Evolutionary conservation across 202 grass and related monocot species (phyloP).

Genomic region (Musa balbisiana): DNA sequence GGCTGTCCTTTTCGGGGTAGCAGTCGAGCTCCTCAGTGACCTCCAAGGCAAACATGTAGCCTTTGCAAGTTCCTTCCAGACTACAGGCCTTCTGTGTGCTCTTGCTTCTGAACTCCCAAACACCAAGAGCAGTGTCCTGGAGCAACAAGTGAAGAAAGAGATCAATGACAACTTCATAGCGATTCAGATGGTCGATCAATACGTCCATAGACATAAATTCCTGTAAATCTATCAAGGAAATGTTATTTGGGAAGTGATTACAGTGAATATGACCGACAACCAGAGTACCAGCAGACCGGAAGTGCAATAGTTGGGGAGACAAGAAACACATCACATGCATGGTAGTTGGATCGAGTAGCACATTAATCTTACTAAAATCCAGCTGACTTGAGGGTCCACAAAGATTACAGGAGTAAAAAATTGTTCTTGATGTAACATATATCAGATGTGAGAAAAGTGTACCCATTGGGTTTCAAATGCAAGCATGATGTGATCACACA

Average conservation of each 20-base stretch:
- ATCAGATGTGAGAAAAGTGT: not conserved
- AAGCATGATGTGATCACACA: no score
- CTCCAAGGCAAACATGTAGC: slow-evolving; percentile 75
- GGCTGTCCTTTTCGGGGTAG: slow-evolving; percentile 73
- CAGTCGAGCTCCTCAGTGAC: slow-evolving; percentile 59
- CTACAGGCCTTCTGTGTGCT: slow-evolving; percentile 54
- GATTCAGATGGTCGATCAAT: not conserved
- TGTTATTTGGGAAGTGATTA: no score
- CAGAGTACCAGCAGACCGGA: not conserved
- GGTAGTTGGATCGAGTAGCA: slow-evolving; percentile 37
- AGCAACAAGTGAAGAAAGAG: not conserved
- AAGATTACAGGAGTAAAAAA: not conserved
- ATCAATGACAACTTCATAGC: not conserved
- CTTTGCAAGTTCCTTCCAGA: slow-evolving; percentile 68
- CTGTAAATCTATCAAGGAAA: no score
- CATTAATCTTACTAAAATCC: slow-evolving; percentile 10
- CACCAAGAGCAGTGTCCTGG: slow-evolving; percentile 47
- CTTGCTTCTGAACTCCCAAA: slow-evolving; percentile 89
- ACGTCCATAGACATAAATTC: no score
- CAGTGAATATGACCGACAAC: no score
- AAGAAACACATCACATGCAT: slow-evolving; percentile 58
- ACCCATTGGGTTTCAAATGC: no score
- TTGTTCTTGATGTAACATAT: no score
- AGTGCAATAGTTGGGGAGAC: slow-evolving; percentile 18
- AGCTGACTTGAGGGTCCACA: not conserved